phyloP scores from a whole-genome alignment of 345 rosid genomes.

The Excoecaria cochinchinensis region DNA sequence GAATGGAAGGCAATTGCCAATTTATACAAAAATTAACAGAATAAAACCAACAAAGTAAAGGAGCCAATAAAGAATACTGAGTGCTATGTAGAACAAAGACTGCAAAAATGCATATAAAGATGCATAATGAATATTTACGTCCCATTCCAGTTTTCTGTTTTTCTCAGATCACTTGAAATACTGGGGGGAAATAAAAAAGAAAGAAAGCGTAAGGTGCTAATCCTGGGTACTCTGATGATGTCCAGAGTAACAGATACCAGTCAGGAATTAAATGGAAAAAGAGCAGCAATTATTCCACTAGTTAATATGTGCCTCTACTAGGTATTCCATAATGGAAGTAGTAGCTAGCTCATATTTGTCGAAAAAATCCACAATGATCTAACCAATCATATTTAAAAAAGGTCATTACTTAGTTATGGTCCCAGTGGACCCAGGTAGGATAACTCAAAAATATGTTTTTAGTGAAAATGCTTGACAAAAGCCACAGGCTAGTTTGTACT shows the following conservation, averaged over 20 bases:
- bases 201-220: not conserved
- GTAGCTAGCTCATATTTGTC: not conserved
- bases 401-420: not conserved
- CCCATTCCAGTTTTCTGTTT: not conserved
- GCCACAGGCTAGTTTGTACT: not conserved
- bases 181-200: not conserved
- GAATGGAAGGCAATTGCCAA: not conserved
- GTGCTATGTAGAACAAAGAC: not conserved
- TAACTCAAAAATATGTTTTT: not conserved
- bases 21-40: not conserved
- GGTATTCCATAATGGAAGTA: not conserved
- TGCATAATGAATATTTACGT: not conserved
- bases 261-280: not conserved
- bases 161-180: not conserved
- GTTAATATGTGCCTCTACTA: not conserved
- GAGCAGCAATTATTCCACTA: not conserved
- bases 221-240: not conserved
- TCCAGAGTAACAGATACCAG: too few species aligned
- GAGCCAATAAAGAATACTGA: not conserved
- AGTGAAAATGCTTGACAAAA: not conserved
- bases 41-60: not conserved
- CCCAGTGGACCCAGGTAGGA: not conserved
- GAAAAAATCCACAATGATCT: not conserved
- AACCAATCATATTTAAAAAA: not conserved
- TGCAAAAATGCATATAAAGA: not conserved